Evolutionary conservation across 2,329 filamentous ascomycete genomes (phyloP).

Genomic region (Cercospora sp.): DNA sequence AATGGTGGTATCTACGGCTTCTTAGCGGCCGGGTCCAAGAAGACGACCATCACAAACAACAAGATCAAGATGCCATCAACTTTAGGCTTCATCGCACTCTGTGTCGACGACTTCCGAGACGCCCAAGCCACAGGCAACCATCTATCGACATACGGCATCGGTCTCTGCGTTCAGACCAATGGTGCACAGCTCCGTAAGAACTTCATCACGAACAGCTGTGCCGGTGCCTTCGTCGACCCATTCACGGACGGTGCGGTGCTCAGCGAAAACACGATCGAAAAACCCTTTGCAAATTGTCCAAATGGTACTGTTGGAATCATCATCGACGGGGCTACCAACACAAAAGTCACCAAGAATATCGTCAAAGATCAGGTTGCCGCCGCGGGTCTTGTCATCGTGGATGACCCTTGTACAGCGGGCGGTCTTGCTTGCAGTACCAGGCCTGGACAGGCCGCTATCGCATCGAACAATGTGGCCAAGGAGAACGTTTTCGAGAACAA

Average conservation of each 20-base stretch:
- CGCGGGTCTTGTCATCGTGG: not conserved
- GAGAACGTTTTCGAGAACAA: not conserved
- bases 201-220: not conserved
- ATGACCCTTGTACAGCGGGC: not conserved
- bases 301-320: not conserved
- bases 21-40: not conserved
- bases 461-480: not conserved
- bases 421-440: not conserved
- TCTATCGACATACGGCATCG: not conserved
- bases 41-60: not conserved
- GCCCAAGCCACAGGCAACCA: not conserved
- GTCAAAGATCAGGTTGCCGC: not conserved
- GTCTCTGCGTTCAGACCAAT: not conserved
- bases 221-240: not conserved
- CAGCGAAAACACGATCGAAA: not conserved
- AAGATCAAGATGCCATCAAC: not conserved
- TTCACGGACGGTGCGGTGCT: not conserved
- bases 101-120: not conserved
- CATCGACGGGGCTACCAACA: not conserved
- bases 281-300: not conserved
- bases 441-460: not conserved
- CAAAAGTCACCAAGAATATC: not conserved
- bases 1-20: not conserved
- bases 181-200: not conserved
- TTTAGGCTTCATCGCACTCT: not conserved